Evolutionary conservation across 331 rosid species (phyloP).

Genomic region (Rhamnella rubrinervis): DNA sequence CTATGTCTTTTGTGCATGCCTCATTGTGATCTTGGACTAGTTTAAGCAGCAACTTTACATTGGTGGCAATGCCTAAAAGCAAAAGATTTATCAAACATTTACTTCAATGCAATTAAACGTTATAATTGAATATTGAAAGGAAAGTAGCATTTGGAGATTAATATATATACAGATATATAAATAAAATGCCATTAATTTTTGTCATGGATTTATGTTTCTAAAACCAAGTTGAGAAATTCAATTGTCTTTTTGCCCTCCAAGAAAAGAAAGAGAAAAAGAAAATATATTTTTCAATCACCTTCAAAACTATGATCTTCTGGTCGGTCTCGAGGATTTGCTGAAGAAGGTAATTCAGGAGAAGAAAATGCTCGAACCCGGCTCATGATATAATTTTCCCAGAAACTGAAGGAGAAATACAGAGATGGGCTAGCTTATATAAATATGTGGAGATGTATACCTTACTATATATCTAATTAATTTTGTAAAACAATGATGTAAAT

Average conservation of each 20-base stretch:
- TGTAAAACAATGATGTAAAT: conserved; percentile 17
- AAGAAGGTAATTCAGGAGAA: conserved; percentile 50
- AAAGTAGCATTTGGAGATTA: too few species aligned
- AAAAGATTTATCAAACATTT: background rate
- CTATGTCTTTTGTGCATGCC: conserved; percentile 45
- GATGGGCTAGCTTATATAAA: background rate
- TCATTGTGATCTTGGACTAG: conserved; percentile 75
- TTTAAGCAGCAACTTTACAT: conserved; percentile 66
- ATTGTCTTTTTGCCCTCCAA: background rate
- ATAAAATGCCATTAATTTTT: too few species aligned
- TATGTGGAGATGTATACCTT: background rate
- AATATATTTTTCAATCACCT: conserved; percentile 41
- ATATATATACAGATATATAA: too few species aligned
- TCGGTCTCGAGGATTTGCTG: conserved; percentile 24
- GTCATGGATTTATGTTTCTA: background rate
- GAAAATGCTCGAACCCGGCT: conserved; percentile 50
- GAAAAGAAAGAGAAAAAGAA: background rate
- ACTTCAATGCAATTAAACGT: background rate
- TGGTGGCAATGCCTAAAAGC: conserved; percentile 58
- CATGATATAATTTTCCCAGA: conserved; percentile 30
- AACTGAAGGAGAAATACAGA: conserved; percentile 1
- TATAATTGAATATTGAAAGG: too few species aligned
- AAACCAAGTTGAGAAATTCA: background rate
- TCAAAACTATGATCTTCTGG: conserved; percentile 50
- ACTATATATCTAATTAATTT: background rate